phyloP scores from a whole-genome alignment of 192 early-diverging fungal genomes.

The Coemansia sp. region DNA sequence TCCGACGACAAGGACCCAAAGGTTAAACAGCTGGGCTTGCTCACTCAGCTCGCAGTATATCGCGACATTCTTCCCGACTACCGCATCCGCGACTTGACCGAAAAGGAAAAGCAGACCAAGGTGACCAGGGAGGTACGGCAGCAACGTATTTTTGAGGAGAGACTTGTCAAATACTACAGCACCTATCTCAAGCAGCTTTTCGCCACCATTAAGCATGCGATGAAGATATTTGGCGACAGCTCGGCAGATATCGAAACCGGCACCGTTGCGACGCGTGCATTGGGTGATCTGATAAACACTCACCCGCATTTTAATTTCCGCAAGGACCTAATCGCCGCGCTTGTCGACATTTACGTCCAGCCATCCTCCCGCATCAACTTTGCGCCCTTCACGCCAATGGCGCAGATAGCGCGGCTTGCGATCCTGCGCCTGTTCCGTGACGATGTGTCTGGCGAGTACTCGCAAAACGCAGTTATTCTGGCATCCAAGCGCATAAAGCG shows the following conservation, averaged over 20 bases:
- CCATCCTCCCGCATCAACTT: conserved; percentile 67
- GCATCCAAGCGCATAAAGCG: conserved; percentile 85
- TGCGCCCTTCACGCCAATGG: conserved; percentile 58
- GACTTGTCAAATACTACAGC: conserved; percentile 81
- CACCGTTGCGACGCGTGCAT: conserved; percentile 71
- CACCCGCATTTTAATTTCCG: conserved; percentile 97
- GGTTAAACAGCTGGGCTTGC: conserved; percentile 72
- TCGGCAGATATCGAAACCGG: conserved; percentile 51
- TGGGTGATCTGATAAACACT: conserved; percentile 77
- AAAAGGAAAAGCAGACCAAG: conserved; percentile 69
- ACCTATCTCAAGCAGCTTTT: conserved; percentile 78
- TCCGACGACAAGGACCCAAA: conserved; percentile 62
- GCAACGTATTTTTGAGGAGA: conserved; percentile 83
- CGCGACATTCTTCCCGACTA: conserved; percentile 96
- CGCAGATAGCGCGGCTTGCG: conserved; percentile 73
- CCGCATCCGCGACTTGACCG: conserved; percentile 85
- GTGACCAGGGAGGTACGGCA: conserved; percentile 91
- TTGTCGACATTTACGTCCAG: conserved; percentile 64
- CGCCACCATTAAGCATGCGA: conserved; percentile 37
- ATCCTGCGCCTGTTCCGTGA: conserved; percentile 75
- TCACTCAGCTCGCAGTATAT: conserved; percentile 91
- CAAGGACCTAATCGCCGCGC: conserved; percentile 79
- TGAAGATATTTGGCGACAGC: conserved; percentile 31
- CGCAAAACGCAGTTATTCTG: conserved; percentile 82
- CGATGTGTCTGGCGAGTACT: conserved; percentile 85